Base-by-base conservation (phyloP, 2,329 filamentous ascomycete genomes). In the Westerdykella aurantiaca region DNA sequence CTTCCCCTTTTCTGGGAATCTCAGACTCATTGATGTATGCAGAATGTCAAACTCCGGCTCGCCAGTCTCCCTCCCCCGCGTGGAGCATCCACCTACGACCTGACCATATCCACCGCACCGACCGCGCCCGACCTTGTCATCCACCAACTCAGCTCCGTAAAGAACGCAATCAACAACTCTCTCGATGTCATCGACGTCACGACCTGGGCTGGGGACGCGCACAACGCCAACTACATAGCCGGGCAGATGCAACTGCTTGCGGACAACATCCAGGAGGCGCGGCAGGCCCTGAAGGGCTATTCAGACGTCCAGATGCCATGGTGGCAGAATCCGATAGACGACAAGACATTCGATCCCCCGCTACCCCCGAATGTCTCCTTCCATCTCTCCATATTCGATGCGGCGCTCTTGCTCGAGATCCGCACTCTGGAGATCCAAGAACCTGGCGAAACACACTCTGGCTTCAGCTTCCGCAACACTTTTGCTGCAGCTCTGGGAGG, bases 141-240 rank as follows among this genome's bases (percentile, higher is more conserved):
- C 40, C 75, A 79, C 13, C 82, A 89, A 46, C 77, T 96, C 41
- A 81, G 82, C 16, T 72, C 78, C 10, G 79, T 93, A 11, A 80
- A 88, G 49, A 80, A 81, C n/a, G 75, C 89, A 34, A 83, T 97
- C 53, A 91, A 86, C 48, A 80, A 88, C 57, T 84, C 87, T 45
- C 79, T 96, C 50, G 88, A 94, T 65, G 81, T 95, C 38, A 82
- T 95, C 39, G 80, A 85, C 56, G 78, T 94, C 13, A 88, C 85
- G 37, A 77, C 85, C 22, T 84, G 82, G 72, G 85, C 85, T 31
- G 81, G 83, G 13, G 80, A 86, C 58, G 72, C 75, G n/a, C 72
- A 70, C 37, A 74, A 80, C 55, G 75, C 77, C 39, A 69, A 71
- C 56, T 78, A 80, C 63, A 76, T 81, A 58, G 74, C 71, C 51